Base-by-base conservation (phyloP, 352 stramenopile species). In the Discostella stelligera region DNA sequence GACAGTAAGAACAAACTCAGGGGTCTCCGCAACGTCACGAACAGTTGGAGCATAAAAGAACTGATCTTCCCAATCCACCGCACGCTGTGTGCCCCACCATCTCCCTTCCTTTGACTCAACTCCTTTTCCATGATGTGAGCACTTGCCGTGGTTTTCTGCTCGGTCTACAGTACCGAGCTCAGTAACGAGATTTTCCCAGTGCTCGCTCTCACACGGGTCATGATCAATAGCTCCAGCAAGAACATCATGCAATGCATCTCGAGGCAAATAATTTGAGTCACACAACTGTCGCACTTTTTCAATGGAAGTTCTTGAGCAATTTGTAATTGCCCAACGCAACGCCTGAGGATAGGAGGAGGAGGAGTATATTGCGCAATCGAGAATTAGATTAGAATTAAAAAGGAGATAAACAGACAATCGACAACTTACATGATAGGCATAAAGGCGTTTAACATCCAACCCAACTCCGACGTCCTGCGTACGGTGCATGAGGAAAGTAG, bases 361-460 rank as follows among this genome's bases (percentile, higher is more conserved):
- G 5, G 27, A 27, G 30, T 11, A 13, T 3, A 48, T 44, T 25
- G n/a, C 14, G 13, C 30, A 8, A 23, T 14, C 50, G 8, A 27
- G n/a, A 23, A 52, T 16, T 37, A 11, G 39, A 16, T 53, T 53
- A 49, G 37, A 69, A 58, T 48, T 60, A 18, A n/a, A 37, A 56
- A 18, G 25, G n/a, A 55, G 25, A 30, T 27, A 53, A 18, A 53
- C 18, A 27, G 14, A 20, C 6, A 37, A 62, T 50, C 50, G 20
- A 46, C 50, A n/a, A 68, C 70, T 78, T 71, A 78, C 70, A 54
- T 78, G 61, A 54, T 65, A 69, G 0, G 66, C 65, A 59, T 72
- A 41, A 61, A 80, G 59, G 16, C 41, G 37, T 44, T 52, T 67
- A 0, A 80, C 44, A 44, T 74, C 62, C 4, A 54, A 75, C 52